Conservation (phyloP, 2,329 filamentous ascomycete species). For the Graphium sp. region DNA sequence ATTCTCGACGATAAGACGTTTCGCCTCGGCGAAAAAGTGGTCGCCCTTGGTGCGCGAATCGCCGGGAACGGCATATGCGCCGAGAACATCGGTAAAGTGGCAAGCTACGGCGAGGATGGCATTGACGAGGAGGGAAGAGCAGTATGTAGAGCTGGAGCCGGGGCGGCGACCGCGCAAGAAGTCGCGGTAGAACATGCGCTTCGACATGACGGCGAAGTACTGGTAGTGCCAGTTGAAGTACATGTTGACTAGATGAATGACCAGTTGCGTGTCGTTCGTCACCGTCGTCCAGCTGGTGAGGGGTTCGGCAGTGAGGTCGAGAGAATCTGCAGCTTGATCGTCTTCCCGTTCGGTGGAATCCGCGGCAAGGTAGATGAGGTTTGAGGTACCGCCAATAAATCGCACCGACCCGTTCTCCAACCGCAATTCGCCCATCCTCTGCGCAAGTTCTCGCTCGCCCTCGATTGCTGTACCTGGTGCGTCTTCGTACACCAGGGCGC, state of each 20-base stretch:
- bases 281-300: slow-evolving; percentile 78
- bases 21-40: slow-evolving; percentile 91
- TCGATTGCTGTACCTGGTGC: slow-evolving; percentile 18
- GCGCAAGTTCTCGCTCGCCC: slow-evolving; percentile 66
- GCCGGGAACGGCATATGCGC: slow-evolving; percentile 51
- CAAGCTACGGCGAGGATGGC: slow-evolving; percentile 86
- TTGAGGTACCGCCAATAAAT: slow-evolving; percentile 88
- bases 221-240: slow-evolving; percentile 98
- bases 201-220: slow-evolving; percentile 85
- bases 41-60: slow-evolving; percentile 81
- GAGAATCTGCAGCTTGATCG: too few species aligned
- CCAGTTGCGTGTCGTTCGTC: slow-evolving; percentile 60
- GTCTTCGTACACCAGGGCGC: slow-evolving; percentile 23
- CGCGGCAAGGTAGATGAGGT: slow-evolving; percentile 65
- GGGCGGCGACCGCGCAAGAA: slow-evolving; percentile 55
- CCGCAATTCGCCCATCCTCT: slow-evolving; percentile 83
- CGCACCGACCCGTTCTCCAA: slow-evolving; percentile 76
- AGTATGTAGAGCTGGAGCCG: slow-evolving; percentile 48
- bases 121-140: slow-evolving; percentile 80
- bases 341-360: too few species aligned
- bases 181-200: slow-evolving; percentile 71
- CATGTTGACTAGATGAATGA: slow-evolving; percentile 84
- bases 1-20: slow-evolving; percentile 73
- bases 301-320: slow-evolving; percentile 27
- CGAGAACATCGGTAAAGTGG: slow-evolving; percentile 69